Evolutionary conservation across 345 rosid genomes (phyloP).

Genomic region (Arabidopsis suecica): DNA sequence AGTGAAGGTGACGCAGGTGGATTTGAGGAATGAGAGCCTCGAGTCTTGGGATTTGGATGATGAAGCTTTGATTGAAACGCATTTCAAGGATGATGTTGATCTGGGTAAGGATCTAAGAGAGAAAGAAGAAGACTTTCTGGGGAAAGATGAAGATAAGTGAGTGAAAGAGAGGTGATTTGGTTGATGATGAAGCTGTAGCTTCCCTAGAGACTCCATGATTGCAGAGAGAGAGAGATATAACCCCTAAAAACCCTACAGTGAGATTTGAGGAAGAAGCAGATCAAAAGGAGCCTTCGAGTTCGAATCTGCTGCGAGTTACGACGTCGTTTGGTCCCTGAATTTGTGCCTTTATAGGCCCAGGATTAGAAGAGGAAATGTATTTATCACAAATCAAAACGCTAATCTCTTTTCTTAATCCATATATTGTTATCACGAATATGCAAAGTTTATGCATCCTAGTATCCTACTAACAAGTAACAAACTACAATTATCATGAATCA

Average conservation of each 20-base stretch:
- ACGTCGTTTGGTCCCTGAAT: background rate
- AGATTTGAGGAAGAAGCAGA: constrained; percentile 34
- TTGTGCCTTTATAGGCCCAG: constrained; percentile 6
- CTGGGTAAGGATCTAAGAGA: constrained; percentile 48
- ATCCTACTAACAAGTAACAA: too few species aligned
- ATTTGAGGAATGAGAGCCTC: constrained; percentile 43
- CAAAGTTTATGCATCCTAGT: too few species aligned
- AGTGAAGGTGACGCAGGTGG: constrained; percentile 63
- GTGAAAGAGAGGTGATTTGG: constrained; percentile 56
- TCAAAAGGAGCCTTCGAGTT: constrained; percentile 12
- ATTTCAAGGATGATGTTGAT: constrained; percentile 46
- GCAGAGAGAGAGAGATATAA: constrained; percentile 23
- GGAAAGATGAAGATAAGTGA: constrained; percentile 49
- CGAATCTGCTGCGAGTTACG: constrained; percentile 14
- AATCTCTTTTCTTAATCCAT: background rate
- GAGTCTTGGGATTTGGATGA: constrained; percentile 33
- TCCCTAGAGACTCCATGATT: constrained; percentile 67
- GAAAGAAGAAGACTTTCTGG: constrained; percentile 45
- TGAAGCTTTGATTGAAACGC: constrained; percentile 53
- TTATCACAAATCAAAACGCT: background rate
- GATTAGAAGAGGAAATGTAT: background rate
- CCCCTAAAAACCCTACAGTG: constrained; percentile 42
- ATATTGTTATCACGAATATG: too few species aligned
- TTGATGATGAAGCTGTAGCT: constrained; percentile 46
- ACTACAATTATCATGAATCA: background rate